phyloP scores from a whole-genome alignment of 1,284 basidiomycete genomes.

The Trametes hirsuta region DNA sequence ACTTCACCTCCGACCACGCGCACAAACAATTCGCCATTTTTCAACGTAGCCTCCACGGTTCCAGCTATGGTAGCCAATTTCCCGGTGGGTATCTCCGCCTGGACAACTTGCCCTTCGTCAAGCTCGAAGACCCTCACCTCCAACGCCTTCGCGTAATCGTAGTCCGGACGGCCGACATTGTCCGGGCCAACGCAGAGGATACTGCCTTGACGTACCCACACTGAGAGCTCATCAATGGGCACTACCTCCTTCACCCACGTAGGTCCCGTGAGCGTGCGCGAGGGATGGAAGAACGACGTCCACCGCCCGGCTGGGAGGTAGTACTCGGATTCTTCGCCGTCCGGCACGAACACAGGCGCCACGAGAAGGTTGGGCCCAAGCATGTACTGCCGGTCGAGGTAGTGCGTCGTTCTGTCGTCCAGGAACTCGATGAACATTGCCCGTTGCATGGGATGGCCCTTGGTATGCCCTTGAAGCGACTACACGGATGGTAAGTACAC shows the following conservation, averaged over 20 bases:
- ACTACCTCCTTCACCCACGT: conserved; percentile 61
- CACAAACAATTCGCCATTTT: conserved; percentile 34
- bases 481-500: conserved; percentile 28
- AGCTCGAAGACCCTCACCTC: conserved; percentile 59
- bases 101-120: conserved; percentile 45
- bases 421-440: conserved; percentile 79
- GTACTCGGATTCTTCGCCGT: conserved; percentile 61
- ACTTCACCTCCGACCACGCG: conserved; percentile 32
- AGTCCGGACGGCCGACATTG: conserved; percentile 63
- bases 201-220: conserved; percentile 65
- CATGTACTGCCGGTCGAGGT: conserved; percentile 73
- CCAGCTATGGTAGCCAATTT: conserved; percentile 43
- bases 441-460: conserved; percentile 67
- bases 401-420: conserved; percentile 64
- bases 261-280: conserved; percentile 52
- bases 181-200: conserved; percentile 61
- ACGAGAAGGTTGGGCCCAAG: conserved; percentile 71
- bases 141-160: conserved; percentile 56
- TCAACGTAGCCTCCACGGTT: conserved; percentile 40
- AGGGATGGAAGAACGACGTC: conserved; percentile 64
- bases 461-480: conserved; percentile 61
- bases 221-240: conserved; percentile 61
- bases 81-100: conserved; percentile 48
- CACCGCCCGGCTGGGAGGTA: conserved; percentile 73
- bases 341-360: conserved; percentile 70